These are phyloP conservation scores for Fusarium ramigenum DNA, from an alignment of 2,329 filamentous ascomycete genomes.

Conservation along the genomic window DNA sequence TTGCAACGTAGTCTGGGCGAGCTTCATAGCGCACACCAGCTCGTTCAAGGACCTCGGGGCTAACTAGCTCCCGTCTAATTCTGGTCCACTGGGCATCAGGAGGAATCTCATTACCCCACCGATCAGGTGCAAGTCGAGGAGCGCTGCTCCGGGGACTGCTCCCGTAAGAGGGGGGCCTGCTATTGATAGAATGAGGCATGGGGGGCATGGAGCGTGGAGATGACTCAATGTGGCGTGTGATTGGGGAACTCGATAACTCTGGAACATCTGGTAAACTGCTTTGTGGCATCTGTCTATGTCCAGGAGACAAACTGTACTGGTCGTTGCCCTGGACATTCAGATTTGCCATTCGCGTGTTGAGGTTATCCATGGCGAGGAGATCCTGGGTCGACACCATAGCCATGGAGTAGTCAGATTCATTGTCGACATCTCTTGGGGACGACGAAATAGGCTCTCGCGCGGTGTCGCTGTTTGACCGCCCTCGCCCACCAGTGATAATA, in stretches of 20 bases:
- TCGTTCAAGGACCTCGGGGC: slow-evolving; percentile 64
- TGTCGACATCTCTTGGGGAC: slow-evolving; percentile 50
- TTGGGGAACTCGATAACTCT: slow-evolving; percentile 49
- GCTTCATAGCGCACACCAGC: slow-evolving; percentile 69
- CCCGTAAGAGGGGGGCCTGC: slow-evolving; percentile 47
- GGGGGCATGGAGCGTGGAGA: slow-evolving; percentile 54
- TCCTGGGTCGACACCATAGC: slow-evolving; percentile 65
- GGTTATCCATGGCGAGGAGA: slow-evolving; percentile 58
- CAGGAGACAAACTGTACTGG: slow-evolving; percentile 51
- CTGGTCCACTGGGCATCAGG: slow-evolving; percentile 68
- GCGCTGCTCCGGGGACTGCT: slow-evolving; percentile 44
- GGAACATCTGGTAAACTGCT: slow-evolving; percentile 39
- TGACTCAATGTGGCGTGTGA: slow-evolving; percentile 44
- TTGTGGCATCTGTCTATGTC: slow-evolving; percentile 48
- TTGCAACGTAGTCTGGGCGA: slow-evolving; percentile 67
- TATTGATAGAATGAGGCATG: slow-evolving; percentile 41
- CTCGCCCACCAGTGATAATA: slow-evolving; percentile 50
- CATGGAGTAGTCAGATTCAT: slow-evolving; percentile 49
- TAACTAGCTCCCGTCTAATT: slow-evolving; percentile 64
- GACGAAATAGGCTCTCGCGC: slow-evolving; percentile 46
- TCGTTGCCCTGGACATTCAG: slow-evolving; percentile 51
- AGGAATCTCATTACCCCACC: slow-evolving; percentile 64
- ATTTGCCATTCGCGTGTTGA: slow-evolving; percentile 53
- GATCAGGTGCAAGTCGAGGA: slow-evolving; percentile 63
- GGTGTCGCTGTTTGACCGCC: slow-evolving; percentile 47